phyloP scores from a whole-genome alignment of 306 rosid genomes.

The Aeschynomene evenia region DNA sequence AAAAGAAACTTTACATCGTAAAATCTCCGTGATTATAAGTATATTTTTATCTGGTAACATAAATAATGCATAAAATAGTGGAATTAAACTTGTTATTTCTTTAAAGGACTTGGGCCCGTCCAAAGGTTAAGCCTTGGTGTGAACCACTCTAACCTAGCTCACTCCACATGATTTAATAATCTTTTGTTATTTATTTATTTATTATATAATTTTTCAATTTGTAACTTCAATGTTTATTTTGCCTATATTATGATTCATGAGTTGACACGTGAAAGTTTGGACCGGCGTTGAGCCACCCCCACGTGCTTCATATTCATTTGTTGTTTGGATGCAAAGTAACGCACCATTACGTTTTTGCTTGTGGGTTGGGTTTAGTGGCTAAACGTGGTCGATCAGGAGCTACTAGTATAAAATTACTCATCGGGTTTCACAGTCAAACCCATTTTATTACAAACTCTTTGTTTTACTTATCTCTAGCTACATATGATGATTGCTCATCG shows the following conservation, averaged over 20 bases:
- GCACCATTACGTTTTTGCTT: neutral
- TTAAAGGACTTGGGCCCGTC: too few species aligned
- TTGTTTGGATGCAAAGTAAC: constrained; percentile 1
- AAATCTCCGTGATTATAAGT: neutral
- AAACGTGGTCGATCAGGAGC: neutral
- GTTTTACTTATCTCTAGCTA: neutral
- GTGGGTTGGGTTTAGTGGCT: neutral
- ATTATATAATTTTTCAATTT: too few species aligned
- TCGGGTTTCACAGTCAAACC: neutral
- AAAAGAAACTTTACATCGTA: neutral
- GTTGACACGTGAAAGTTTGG: neutral
- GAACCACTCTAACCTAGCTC: too few species aligned
- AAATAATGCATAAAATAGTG: neutral
- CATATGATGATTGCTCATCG: neutral
- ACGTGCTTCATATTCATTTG: neutral
- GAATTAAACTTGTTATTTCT: too few species aligned
- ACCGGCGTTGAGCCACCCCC: neutral
- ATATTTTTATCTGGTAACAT: neutral
- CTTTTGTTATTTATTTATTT: neutral
- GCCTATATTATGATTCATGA: neutral
- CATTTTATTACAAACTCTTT: neutral
- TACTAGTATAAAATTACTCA: neutral
- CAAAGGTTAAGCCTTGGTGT: too few species aligned
- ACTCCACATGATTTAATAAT: neutral
- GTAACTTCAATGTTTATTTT: neutral